Percentiles rank a stretch among this genome's conserved stretches.
Evolutionary conservation across 768 basidiomycete genomes (phyloP).

Genomic region (Termitomyces titanicus): DNA sequence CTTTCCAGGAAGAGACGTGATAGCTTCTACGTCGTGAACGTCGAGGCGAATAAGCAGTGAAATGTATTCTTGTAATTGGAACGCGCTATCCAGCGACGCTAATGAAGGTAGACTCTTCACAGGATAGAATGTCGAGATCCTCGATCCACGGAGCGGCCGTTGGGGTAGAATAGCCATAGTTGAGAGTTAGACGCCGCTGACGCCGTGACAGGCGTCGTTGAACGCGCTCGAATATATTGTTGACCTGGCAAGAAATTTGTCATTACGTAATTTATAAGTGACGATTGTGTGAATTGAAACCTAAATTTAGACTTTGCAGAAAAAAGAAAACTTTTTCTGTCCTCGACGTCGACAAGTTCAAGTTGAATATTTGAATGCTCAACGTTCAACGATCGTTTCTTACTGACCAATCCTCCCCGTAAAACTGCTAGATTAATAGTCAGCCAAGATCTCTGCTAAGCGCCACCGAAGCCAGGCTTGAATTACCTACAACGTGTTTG

Average conservation of each 20-base stretch:
- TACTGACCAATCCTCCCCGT: neutral
- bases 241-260: conserved; percentile 10
- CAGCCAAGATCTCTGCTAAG: neutral
- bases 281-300: neutral
- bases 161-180: conserved; percentile 44
- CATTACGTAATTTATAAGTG: conserved; percentile 7
- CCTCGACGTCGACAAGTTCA: too few relatives aligned
- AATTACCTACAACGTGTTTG: neutral
- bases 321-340: neutral
- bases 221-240: conserved; percentile 1
- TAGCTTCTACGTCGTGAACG: conserved; percentile 82
- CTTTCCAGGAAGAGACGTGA: conserved; percentile 73
- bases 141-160: conserved; percentile 71
- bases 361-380: too few relatives aligned
- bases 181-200: neutral
- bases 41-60: conserved; percentile 81
- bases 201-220: neutral
- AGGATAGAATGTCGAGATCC: conserved; percentile 78
- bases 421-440: neutral
- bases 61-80: conserved; percentile 94
- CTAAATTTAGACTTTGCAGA: neutral
- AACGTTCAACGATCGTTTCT: too few relatives aligned
- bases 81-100: conserved; percentile 81
- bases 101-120: conserved; percentile 68
- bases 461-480: neutral